phyloP scores from a whole-genome alignment of 139 green algal species.

The Closterium sp. region DNA sequence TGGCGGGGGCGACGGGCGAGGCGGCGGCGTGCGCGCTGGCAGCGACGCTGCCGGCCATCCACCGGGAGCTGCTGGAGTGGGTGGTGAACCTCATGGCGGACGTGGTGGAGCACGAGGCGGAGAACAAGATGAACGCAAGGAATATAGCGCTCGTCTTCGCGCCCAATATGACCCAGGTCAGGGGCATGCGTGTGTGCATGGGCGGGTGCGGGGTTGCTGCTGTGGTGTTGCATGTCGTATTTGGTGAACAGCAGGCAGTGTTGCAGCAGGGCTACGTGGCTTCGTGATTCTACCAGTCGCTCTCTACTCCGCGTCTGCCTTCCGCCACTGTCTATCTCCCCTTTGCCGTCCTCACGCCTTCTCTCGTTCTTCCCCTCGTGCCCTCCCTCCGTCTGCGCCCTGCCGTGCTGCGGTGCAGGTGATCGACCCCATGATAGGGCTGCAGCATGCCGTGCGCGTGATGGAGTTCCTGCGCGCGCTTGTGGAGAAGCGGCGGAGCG shows the following conservation, averaged over 20 bases:
- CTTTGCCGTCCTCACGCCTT: no score
- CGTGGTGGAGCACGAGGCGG: slow-evolving; percentile 13
- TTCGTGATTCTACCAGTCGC: not conserved
- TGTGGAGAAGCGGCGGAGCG: not conserved
- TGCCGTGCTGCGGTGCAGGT: slow-evolving; percentile 14
- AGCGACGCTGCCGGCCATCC: not conserved
- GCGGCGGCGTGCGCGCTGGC: not conserved
- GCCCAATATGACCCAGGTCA: slow-evolving; percentile 19
- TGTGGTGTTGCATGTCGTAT: not conserved
- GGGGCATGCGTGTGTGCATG: not conserved
- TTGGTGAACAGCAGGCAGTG: not conserved
- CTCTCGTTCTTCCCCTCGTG: no score
- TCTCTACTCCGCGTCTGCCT: not conserved
- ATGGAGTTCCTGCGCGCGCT: slow-evolving; percentile 11
- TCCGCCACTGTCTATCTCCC: no score
- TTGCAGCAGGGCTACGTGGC: not conserved
- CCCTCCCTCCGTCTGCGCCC: no score
- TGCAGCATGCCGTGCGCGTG: slow-evolving; percentile 7
- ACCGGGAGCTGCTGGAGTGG: slow-evolving; percentile 13
- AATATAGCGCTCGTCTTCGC: slow-evolving; percentile 23
- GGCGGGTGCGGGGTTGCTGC: not conserved
- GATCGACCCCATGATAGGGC: slow-evolving; percentile 10
- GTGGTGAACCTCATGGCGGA: slow-evolving; percentile 11
- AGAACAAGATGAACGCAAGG: slow-evolving; percentile 26
- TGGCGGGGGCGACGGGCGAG: not conserved